Evolutionary conservation across 129 eudicot species (phyloP).

Genomic region (Oenanthe sinensis): DNA sequence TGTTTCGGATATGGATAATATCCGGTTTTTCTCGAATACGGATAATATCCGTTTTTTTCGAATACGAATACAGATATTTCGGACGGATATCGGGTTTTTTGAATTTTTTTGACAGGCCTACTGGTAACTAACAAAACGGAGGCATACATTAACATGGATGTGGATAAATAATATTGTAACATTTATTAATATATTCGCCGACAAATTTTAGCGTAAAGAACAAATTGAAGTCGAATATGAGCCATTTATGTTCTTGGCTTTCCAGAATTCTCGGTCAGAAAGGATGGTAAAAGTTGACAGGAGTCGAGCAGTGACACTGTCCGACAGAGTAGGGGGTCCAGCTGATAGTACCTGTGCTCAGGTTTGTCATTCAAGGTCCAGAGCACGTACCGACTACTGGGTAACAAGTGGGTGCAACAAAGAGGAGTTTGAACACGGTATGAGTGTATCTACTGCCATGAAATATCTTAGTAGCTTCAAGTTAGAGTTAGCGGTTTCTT

Average conservation of each 20-base stretch:
- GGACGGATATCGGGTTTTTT: no score
- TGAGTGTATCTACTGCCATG: neutral
- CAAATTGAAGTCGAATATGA: neutral
- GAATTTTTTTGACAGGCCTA: no score
- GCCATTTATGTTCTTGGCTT: constrained; percentile 4
- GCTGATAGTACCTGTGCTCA: constrained; percentile 69
- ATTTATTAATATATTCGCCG: neutral
- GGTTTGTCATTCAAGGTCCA: constrained; percentile 39
- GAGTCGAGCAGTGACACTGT: constrained; percentile 33
- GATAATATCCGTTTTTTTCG: no score
- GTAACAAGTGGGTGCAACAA: constrained; percentile 20
- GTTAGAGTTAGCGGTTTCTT: neutral
- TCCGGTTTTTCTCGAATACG: no score
- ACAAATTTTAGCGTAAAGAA: neutral
- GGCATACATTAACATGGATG: neutral
- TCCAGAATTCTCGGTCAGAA: constrained; percentile 78
- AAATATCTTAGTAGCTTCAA: neutral
- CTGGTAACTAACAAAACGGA: neutral
- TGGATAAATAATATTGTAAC: neutral
- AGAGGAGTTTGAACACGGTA: constrained; percentile 38
- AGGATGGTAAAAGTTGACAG: constrained; percentile 60
- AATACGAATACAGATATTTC: no score
- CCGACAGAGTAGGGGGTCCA: constrained; percentile 33
- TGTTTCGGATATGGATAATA: no score
- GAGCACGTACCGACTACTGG: constrained; percentile 20